phyloP scores from a whole-genome alignment of 805 yeast genomes.

The Candida quercuum region DNA sequence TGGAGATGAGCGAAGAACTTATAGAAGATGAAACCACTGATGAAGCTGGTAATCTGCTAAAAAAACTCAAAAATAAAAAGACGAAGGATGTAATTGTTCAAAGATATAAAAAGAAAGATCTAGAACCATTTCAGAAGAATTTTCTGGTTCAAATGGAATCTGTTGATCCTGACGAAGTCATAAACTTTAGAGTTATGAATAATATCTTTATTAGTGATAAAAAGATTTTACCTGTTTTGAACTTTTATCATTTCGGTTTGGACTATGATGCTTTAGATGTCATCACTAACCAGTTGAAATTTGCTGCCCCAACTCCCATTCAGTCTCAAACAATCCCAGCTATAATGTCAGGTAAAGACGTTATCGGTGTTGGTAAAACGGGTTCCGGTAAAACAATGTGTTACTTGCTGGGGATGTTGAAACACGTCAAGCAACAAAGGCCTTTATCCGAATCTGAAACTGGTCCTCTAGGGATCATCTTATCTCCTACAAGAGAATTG shows the following conservation, averaged over 20 bases:
- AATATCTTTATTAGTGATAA: slow-evolving; percentile 23
- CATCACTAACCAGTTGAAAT: slow-evolving; percentile 45
- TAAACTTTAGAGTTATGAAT: slow-evolving; percentile 64
- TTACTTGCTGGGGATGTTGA: slow-evolving; percentile 74
- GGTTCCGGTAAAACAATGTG: slow-evolving; percentile 96
- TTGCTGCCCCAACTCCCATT: slow-evolving; percentile 71
- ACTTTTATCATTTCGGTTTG: slow-evolving; percentile 81
- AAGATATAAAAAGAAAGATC: slow-evolving; percentile 28
- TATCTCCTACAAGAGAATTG: slow-evolving; percentile 91
- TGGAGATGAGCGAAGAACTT: slow-evolving; percentile 9
- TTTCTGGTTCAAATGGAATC: slow-evolving; percentile 51
- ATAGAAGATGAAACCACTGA: slow-evolving; percentile 27
- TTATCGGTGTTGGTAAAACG: slow-evolving; percentile 92
- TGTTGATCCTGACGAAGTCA: slow-evolving; percentile 51
- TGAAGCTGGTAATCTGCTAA: slow-evolving; percentile 28
- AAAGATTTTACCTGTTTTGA: slow-evolving; percentile 49
- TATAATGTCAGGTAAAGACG: slow-evolving; percentile 83
- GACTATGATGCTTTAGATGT: slow-evolving; percentile 52
- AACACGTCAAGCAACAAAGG: slow-evolving; percentile 77
- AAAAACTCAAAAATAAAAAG: slow-evolving; percentile 42
- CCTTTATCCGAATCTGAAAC: slow-evolving; percentile 41
- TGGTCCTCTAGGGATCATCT: slow-evolving; percentile 74
- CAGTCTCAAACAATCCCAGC: slow-evolving; percentile 91
- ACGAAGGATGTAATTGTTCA: slow-evolving; percentile 41
- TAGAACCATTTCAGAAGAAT: slow-evolving; percentile 51